A percentile compares a stretch with the other conserved stretches of the same genome.
Evolutionary conservation across 371 early-diverging fungal genomes (phyloP).

Genomic region (Mortierella sp.): DNA sequence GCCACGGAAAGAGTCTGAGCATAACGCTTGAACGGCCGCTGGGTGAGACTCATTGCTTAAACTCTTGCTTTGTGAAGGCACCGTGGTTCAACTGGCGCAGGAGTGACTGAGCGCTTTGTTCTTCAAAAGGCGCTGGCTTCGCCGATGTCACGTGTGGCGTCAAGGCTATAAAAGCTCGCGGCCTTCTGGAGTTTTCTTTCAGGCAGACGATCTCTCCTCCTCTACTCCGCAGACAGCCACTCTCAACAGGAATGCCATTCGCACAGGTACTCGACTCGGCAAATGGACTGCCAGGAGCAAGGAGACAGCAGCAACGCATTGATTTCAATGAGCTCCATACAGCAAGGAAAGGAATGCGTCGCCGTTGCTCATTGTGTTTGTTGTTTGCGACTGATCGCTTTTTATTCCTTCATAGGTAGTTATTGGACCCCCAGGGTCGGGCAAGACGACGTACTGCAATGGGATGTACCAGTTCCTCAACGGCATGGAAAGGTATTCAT

Average conservation of each 20-base stretch:
- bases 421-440: slow-evolving; percentile 98
- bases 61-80: no score
- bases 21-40: no score
- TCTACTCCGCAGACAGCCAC: background rate
- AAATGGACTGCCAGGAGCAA: no score
- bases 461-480: slow-evolving; percentile 92
- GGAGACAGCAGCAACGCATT: background rate
- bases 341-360: background rate
- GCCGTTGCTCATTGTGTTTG: background rate
- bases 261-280: slow-evolving; percentile 40
- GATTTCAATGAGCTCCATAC: background rate
- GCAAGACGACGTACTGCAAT: slow-evolving; percentile 98
- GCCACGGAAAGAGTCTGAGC: no score
- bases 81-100: no score
- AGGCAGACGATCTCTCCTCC: background rate
- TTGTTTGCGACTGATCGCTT: slow-evolving; percentile 2
- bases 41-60: no score
- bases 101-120: no score
- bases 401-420: slow-evolving; percentile 75
- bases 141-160: background rate
- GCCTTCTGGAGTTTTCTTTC: background rate
- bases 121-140: background rate
- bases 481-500: slow-evolving; percentile 78
- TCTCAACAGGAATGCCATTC: slow-evolving; percentile 34
- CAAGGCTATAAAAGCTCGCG: background rate